These are phyloP conservation scores for Boletus subcaerulescens DNA, from an alignment of 768 basidiomycete genomes.

Conservation along the genomic window DNA sequence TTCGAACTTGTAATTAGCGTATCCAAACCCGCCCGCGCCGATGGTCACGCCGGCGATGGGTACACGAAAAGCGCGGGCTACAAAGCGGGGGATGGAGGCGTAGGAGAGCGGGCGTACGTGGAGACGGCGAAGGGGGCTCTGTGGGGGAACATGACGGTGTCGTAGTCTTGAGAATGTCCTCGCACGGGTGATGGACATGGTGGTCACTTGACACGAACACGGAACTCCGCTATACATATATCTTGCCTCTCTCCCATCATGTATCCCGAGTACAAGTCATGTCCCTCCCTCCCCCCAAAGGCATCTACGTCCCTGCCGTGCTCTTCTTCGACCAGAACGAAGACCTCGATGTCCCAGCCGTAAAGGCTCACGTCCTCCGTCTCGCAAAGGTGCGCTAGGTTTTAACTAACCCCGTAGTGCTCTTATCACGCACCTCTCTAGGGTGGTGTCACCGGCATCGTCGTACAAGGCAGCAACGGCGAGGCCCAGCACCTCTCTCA, in stretches of 20 bases:
- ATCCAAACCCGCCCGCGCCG: conserved; percentile 88
- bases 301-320: conserved; percentile 73
- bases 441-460: conserved; percentile 71
- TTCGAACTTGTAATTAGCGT: conserved; percentile 97
- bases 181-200: too few relatives aligned
- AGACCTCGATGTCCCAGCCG: conserved; percentile 63
- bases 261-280: neutral
- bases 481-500: conserved; percentile 76
- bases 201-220: too few relatives aligned
- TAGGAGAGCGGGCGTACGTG: conserved; percentile 81
- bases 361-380: conserved; percentile 67
- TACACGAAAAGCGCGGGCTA: conserved; percentile 82
- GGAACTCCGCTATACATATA: too few relatives aligned
- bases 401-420: conserved; percentile 5
- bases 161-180: neutral
- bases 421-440: conserved; percentile 29
- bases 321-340: conserved; percentile 70
- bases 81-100: conserved; percentile 83
- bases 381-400: conserved; percentile 55
- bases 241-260: too few relatives aligned
- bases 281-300: neutral
- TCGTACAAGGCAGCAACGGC: conserved; percentile 73
- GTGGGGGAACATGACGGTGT: conserved; percentile 33
- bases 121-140: conserved; percentile 54
- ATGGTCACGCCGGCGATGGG: conserved; percentile 87